A percentile compares a stretch with the other conserved stretches of the same genome.
phyloP scores from a whole-genome alignment of 768 basidiomycete genomes.

The Sporobolomyces phaffii region DNA sequence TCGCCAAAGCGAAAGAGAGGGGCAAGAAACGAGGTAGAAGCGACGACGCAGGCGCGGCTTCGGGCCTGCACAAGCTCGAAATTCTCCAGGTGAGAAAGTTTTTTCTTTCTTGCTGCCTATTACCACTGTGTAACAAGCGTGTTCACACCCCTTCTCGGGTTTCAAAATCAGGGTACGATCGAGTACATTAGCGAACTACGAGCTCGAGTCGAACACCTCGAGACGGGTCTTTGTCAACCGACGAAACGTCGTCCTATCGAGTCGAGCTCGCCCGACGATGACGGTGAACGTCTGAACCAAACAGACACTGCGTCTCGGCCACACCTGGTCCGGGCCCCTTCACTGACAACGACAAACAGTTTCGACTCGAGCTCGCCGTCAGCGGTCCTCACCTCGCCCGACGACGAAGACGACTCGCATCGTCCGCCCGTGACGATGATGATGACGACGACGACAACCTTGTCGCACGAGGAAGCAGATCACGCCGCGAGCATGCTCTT shows the following conservation, averaged over 20 bases:
- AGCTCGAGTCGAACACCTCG: conserved; percentile 4
- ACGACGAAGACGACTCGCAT: no score
- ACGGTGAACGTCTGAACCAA: no score
- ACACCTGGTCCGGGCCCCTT: not conserved
- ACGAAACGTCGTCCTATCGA: no score
- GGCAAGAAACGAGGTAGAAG: conserved; percentile 27
- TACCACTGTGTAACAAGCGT: no score
- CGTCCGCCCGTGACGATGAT: no score
- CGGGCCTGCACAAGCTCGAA: conserved; percentile 39
- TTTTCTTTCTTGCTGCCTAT: no score
- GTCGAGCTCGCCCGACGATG: not conserved
- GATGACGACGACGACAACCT: not conserved
- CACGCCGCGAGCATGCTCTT: conserved; percentile 13
- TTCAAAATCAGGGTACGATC: conserved; percentile 35
- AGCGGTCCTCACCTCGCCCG: no score
- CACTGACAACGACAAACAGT: not conserved
- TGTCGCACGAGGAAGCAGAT: not conserved
- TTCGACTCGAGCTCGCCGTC: not conserved
- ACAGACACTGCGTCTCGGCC: no score
- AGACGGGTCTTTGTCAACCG: no score
- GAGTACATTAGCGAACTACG: conserved; percentile 23
- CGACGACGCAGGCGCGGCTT: conserved; percentile 8
- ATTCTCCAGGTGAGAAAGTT: conserved; percentile 35
- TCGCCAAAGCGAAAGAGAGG: conserved; percentile 29
- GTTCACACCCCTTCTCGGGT: no score